Evolutionary conservation across 2,329 filamentous ascomycete genomes (phyloP), one percentile per base, ranked within the genome.

Genomic region (Microascus cirrosus): DNA sequence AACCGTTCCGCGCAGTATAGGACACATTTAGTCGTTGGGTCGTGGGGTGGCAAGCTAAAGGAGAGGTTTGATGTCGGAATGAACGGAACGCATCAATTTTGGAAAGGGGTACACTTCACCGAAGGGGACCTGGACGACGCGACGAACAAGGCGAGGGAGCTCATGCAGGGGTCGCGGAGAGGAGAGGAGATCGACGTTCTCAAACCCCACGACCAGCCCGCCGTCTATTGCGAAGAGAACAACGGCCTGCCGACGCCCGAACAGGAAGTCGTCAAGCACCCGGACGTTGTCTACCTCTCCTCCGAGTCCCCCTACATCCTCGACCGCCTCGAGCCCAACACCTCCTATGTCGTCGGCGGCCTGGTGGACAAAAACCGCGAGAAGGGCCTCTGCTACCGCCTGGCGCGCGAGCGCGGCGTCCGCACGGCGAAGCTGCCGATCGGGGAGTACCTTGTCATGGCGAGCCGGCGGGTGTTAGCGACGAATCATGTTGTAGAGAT

Each of bases 401-500:
- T 87, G 18, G 94, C 94, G 0, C 77, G 81, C 57, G 83, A 86
- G 58, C 79, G 79, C 61, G 89, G 89, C 0, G 83, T 99, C 64
- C 86, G 87, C 62, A 97, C 94, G 0, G 94, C 93, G 1, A 92
- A 90, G 68, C 71, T 99, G 58, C 94, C 94, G 0, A 97, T 99
- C 65, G 90, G 91, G n/a, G 86, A 97, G 61, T 97, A 90, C 70
- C 86, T 99, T 77, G 81, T 90, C 62, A 95, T 99, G 89, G 81
- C 86, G 58, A 92, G 87, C 65, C 83, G 94, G 35, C 84, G 87
- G 64, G 89, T 99, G 4, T 75, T 99, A 59, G 86, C 93, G 3
- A 96, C 93, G 8, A 99, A 97, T 68, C 94, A 99, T 67, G 94
- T 99, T 1, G 83, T 94, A 53, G 93, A 97, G 72, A 97, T 99